These are phyloP conservation scores for Verbascum thapsus DNA, from an alignment of 257 asterid species.

Conservation along the genomic window DNA sequence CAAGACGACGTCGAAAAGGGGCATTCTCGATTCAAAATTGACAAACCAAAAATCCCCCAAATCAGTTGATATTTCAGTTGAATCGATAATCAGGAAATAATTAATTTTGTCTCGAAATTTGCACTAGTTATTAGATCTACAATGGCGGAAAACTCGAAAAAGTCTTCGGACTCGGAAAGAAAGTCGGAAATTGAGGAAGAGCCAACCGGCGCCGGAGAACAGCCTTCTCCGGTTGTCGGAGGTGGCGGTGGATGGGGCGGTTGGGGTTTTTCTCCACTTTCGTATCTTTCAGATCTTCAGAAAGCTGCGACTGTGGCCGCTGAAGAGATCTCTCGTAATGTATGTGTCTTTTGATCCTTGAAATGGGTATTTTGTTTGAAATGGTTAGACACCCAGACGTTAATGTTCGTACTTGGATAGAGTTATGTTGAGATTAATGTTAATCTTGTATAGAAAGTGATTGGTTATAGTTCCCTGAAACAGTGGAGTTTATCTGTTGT, in stretches of 20 bases:
- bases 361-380: background rate
- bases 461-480: too few species aligned
- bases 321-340: slow-evolving; percentile 94
- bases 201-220: slow-evolving; percentile 26
- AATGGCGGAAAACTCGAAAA: slow-evolving; percentile 59
- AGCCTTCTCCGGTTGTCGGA: slow-evolving; percentile 35
- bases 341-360: slow-evolving; percentile 31
- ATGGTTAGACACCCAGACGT: background rate
- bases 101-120: background rate
- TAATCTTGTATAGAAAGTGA: too few species aligned
- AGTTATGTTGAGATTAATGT: slow-evolving; percentile 10
- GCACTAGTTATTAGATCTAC: slow-evolving; percentile 11
- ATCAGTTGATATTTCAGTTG: slow-evolving; percentile 3
- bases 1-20: slow-evolving; percentile 31
- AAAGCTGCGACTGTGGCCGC: slow-evolving; percentile 83
- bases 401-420: background rate
- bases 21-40: slow-evolving; percentile 20
- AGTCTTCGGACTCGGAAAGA: slow-evolving; percentile 46
- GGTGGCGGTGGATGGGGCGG: slow-evolving; percentile 82
- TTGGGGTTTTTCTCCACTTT: slow-evolving; percentile 75
- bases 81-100: background rate
- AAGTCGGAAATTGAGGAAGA: slow-evolving; percentile 36
- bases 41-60: slow-evolving; percentile 7
- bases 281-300: slow-evolving; percentile 82
- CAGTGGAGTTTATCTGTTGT: too few species aligned